phyloP scores from a whole-genome alignment of 306 rosid genomes.

The Vigna reflexopilosa region DNA sequence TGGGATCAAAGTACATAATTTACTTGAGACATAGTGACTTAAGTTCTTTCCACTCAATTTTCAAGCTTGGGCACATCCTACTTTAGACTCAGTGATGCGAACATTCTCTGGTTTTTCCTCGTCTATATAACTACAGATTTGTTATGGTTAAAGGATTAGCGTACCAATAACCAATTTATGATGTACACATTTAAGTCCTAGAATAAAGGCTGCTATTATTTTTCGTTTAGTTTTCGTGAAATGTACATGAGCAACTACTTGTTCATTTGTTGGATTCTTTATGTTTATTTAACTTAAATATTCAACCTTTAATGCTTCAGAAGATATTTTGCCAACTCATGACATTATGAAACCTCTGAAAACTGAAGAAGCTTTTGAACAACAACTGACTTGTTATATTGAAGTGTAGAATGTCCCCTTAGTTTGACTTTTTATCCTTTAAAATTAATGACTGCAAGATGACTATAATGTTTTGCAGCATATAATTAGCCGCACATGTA shows the following conservation, averaged over 20 bases:
- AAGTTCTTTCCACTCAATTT: background rate
- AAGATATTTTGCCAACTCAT: constrained; percentile 4
- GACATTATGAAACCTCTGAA: constrained; percentile 33
- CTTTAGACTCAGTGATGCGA: constrained; percentile 13
- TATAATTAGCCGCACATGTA: background rate
- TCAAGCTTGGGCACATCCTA: constrained; percentile 20
- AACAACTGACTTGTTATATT: background rate
- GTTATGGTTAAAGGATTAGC: constrained; percentile 10
- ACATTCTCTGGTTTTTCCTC: constrained; percentile 15
- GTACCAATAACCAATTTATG: background rate
- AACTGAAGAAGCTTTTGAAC: constrained; percentile 20
- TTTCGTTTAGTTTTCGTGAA: background rate
- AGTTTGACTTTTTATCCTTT: constrained; percentile 14
- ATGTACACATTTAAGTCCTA: background rate
- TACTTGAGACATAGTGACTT: background rate
- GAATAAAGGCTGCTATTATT: background rate
- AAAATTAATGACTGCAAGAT: background rate
- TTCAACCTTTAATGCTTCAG: constrained; percentile 9
- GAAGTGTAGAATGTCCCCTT: background rate
- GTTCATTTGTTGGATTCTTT: constrained; percentile 17
- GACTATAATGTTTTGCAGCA: background rate
- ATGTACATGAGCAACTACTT: background rate
- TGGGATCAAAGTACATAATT: background rate
- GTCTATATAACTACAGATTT: constrained; percentile 21
- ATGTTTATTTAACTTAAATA: constrained; percentile 22